Conservation (phyloP, 805 yeast species). For the Schizosaccharomyces cryophilus region DNA sequence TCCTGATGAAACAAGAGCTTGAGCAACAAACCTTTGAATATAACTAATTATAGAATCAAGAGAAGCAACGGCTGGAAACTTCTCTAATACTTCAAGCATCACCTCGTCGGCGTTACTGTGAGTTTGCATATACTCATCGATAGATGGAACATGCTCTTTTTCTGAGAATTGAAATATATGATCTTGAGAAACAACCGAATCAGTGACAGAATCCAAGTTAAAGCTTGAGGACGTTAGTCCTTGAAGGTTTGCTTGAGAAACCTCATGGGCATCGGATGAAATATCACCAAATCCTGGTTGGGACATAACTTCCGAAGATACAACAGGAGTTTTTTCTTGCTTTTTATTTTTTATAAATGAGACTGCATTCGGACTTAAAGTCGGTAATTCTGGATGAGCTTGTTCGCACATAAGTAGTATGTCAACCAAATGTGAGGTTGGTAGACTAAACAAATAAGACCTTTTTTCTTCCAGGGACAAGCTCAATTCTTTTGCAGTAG, state of each 20-base stretch:
- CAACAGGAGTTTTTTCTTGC: background rate
- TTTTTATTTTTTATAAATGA: background rate
- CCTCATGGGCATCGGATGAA: too few species aligned
- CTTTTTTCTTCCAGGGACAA: background rate
- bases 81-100: background rate
- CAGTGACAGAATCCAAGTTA: background rate
- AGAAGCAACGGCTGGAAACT: background rate
- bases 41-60: background rate
- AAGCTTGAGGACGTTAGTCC: background rate
- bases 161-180: background rate
- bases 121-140: background rate
- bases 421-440: slow-evolving; percentile 1
- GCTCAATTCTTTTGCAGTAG: background rate
- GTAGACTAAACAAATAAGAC: background rate
- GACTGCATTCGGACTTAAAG: background rate
- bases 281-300: background rate
- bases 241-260: background rate
- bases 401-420: background rate
- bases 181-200: background rate
- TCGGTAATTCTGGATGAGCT: background rate
- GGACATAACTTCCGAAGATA: background rate
- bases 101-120: background rate
- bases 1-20: background rate
- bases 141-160: background rate
- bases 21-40: background rate